Conservation (phyloP, 306 rosid species). For the Cucurbita ficifolia region DNA sequence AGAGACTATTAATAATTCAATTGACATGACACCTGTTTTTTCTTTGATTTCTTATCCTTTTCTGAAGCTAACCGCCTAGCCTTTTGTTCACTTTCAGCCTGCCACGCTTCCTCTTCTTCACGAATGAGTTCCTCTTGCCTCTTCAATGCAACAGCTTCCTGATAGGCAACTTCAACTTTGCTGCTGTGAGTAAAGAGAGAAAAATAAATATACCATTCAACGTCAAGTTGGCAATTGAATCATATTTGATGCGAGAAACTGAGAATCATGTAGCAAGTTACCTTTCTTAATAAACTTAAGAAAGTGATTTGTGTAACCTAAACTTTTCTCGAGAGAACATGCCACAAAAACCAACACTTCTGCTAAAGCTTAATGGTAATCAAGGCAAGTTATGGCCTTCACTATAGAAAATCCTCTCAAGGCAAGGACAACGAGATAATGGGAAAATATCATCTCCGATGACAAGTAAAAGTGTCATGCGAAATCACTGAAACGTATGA, state of each 20-base stretch:
- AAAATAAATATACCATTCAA: slow-evolving; percentile 9
- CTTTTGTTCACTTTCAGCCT: slow-evolving; percentile 79
- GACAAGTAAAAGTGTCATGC: background rate
- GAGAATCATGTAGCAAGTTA: background rate
- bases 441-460: background rate
- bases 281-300: background rate
- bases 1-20: background rate
- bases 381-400: background rate
- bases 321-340: background rate
- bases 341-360: background rate
- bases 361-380: background rate
- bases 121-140: slow-evolving; percentile 99
- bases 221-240: background rate
- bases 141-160: slow-evolving; percentile 95
- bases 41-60: slow-evolving; percentile 83
- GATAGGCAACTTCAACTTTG: slow-evolving; percentile 93
- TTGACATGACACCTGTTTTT: slow-evolving; percentile 47
- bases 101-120: slow-evolving; percentile 98
- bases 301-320: background rate
- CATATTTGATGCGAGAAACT: background rate
- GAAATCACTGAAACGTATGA: background rate
- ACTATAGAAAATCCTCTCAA: background rate
- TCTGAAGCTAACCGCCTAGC: slow-evolving; percentile 65
- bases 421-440: background rate
- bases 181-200: slow-evolving; percentile 48